phyloP scores from a whole-genome alignment of 2,329 filamentous ascomycete genomes.

The Cordyceps cicadae region DNA sequence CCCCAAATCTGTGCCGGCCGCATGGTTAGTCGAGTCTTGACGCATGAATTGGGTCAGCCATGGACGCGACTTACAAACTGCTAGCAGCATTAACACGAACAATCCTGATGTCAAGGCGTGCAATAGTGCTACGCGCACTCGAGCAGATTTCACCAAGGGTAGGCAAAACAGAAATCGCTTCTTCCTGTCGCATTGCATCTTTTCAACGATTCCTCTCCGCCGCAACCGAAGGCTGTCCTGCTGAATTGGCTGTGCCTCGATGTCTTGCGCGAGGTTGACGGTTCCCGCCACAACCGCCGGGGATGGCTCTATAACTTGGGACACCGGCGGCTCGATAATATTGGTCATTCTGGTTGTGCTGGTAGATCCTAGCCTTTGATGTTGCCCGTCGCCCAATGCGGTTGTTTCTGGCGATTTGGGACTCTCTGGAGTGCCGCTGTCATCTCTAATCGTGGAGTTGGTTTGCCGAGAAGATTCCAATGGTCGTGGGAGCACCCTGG shows the following conservation, averaged over 20 bases:
- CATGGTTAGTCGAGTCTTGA: neutral
- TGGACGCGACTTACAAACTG: conserved; percentile 51
- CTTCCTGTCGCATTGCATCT: neutral
- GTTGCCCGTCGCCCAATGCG: neutral
- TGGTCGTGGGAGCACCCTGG: neutral
- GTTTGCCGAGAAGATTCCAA: neutral
- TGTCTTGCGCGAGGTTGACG: neutral
- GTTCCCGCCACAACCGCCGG: neutral
- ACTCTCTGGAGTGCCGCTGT: conserved; percentile 21
- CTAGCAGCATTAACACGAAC: conserved; percentile 50
- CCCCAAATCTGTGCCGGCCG: conserved; percentile 52
- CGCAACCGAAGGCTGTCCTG: neutral
- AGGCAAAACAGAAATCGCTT: conserved; percentile 46
- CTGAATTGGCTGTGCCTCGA: neutral
- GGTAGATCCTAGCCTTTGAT: neutral
- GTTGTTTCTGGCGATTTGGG: conserved; percentile 9
- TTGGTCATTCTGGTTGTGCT: conserved; percentile 18
- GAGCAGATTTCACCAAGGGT: conserved; percentile 46
- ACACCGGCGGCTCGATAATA: neutral
- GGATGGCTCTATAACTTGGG: neutral
- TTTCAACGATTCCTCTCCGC: neutral
- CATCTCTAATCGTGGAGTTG: no score
- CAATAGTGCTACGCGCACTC: conserved; percentile 47
- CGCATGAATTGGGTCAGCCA: neutral
- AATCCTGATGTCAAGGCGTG: conserved; percentile 57